phyloP scores from a whole-genome alignment of 257 asterid genomes.

The Linderniella brevidens region DNA sequence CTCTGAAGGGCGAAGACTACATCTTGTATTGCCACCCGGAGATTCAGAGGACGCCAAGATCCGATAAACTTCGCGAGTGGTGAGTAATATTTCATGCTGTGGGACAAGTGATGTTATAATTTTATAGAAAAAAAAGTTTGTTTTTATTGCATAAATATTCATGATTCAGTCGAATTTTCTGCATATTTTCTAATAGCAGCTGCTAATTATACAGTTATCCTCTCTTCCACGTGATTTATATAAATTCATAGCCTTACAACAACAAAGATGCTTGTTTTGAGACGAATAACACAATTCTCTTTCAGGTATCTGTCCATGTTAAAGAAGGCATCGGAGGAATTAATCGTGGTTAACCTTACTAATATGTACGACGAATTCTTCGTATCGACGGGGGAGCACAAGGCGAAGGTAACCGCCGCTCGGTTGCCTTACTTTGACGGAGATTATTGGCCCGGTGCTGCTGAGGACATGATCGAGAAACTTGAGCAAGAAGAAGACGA shows the following conservation, averaged over 20 bases:
- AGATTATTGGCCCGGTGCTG: constrained; percentile 99
- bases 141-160: too few relatives aligned
- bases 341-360: constrained; percentile 70
- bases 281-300: constrained; percentile 1
- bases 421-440: constrained; percentile 97
- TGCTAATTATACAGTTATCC: too few relatives aligned
- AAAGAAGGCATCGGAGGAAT: constrained; percentile 73
- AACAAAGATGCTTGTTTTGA: too few relatives aligned
- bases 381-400: constrained; percentile 65
- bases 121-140: too few relatives aligned
- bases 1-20: constrained; percentile 95
- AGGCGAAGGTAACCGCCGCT: constrained; percentile 89
- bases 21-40: constrained; percentile 97
- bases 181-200: too few relatives aligned
- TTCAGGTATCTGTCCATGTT: constrained; percentile 92
- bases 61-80: constrained; percentile 99
- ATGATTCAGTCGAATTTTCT: too few relatives aligned
- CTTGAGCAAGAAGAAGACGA: constrained; percentile 95
- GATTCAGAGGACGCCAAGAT: constrained; percentile 97
- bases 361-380: constrained; percentile 86
- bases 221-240: too few relatives aligned
- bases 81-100: constrained; percentile 13
- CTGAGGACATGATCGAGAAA: constrained; percentile 79
- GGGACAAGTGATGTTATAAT: too few relatives aligned
- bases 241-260: too few relatives aligned